Evolutionary conservation across 208 protist genomes (phyloP).

Genomic region (Strigomonas galati): DNA sequence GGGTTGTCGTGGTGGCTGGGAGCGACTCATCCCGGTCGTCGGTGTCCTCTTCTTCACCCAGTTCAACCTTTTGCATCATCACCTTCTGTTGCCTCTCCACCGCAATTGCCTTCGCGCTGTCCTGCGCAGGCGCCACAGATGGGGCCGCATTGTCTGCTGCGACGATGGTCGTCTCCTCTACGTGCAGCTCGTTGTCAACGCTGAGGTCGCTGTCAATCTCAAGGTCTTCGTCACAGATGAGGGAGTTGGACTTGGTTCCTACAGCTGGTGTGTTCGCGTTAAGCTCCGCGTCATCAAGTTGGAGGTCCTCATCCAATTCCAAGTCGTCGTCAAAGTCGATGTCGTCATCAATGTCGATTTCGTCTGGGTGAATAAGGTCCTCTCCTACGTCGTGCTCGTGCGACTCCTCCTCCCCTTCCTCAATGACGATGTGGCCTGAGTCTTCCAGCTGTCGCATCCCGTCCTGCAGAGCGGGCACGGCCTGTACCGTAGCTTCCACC

Average conservation of each 20-base stretch:
- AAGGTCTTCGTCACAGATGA: conserved; percentile 5
- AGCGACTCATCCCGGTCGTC: no score
- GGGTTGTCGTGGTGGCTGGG: background rate
- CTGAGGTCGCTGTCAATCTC: conserved; percentile 7
- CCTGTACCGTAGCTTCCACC: background rate
- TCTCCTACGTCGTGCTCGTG: background rate
- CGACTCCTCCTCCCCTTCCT: background rate
- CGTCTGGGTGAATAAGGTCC: conserved; percentile 16
- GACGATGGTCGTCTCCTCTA: background rate
- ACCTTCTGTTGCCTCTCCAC: background rate
- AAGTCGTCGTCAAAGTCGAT: conserved; percentile 31
- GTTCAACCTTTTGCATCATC: background rate
- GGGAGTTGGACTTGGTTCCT: background rate
- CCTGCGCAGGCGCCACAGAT: background rate
- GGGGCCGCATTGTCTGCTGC: background rate
- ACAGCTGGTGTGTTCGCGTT: background rate
- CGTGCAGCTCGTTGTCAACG: background rate
- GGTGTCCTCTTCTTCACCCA: background rate
- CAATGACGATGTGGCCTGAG: background rate
- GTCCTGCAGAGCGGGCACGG: background rate
- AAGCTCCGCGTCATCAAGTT: conserved; percentile 16
- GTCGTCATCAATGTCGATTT: conserved; percentile 27
- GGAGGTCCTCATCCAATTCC: conserved; percentile 13
- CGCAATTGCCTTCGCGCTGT: background rate
- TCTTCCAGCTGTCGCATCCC: background rate